Conservation (phyloP, 805 yeast genomes). For the Clavispora phyllophila region DNA sequence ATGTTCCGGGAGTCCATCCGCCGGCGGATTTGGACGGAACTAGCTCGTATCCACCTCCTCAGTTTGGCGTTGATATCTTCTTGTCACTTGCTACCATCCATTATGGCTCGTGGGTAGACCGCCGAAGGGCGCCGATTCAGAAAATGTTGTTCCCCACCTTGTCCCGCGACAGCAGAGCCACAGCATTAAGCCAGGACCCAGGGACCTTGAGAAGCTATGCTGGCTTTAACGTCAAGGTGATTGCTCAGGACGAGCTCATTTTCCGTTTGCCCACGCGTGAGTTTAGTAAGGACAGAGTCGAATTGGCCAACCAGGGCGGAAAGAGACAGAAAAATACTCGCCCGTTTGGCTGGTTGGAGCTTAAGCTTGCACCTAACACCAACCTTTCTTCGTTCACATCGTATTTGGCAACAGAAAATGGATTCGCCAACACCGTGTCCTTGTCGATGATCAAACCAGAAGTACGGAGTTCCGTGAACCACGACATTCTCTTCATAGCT, state of each 20-base stretch:
- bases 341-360: slow-evolving; percentile 91
- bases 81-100: slow-evolving; percentile 60
- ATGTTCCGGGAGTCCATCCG: slow-evolving; percentile 53
- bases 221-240: slow-evolving; percentile 50
- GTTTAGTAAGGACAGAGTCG: slow-evolving; percentile 60
- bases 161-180: slow-evolving; percentile 48
- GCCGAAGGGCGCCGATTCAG: slow-evolving; percentile 67
- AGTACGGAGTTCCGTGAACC: slow-evolving; percentile 80
- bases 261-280: slow-evolving; percentile 82
- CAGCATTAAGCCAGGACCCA: slow-evolving; percentile 19
- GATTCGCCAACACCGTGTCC: slow-evolving; percentile 50
- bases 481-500: slow-evolving; percentile 68
- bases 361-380: slow-evolving; percentile 55
- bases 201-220: slow-evolving; percentile 55
- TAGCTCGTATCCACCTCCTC: slow-evolving; percentile 24
- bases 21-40: neutral
- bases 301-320: neutral
- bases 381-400: slow-evolving; percentile 43
- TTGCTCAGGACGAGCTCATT: slow-evolving; percentile 59
- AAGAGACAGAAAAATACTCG: slow-evolving; percentile 11
- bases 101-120: slow-evolving; percentile 96
- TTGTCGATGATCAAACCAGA: slow-evolving; percentile 52
- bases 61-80: slow-evolving; percentile 53
- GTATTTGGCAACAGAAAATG: slow-evolving; percentile 47
- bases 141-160: slow-evolving; percentile 62